Base-by-base conservation (phyloP, 192 early-diverging fungal species). In the Funneliformis mosseae region DNA sequence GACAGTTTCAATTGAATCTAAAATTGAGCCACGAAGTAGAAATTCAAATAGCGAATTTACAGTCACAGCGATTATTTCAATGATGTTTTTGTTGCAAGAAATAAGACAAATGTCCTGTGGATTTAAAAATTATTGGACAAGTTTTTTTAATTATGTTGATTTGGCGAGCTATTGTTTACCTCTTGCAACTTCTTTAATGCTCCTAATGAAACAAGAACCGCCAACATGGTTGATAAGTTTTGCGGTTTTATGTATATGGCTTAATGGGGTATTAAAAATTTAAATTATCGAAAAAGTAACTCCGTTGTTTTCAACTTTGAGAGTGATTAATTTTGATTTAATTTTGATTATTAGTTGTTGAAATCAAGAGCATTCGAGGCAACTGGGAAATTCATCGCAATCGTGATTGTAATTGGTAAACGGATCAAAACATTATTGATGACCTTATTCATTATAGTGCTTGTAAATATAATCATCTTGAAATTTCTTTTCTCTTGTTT, bases 81-180 rank as follows among this genome's bases (percentile, higher is more conserved):
- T 67, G 10, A 2, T 27, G 2, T 67, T 67, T 38, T 10, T 70
- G 12, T n/a, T 70, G 3, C 68, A 70, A 70, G 68, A 70, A 70
- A 9, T 70, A 23, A 33, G 68, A 3, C 68, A 70, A 43, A 70
- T 70, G 33, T 4, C 41, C 21, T 39, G 68, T 11, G 10, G n/a
- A 21, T n/a, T 18, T 41, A 45, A 41, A 70, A 41, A 45, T 42
- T 70, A 70, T 70, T 70, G 33, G 38, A 11, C 21, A 10, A 70
- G n/a, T 4, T 70, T 70, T 43, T 70, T 41, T 70, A 70, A 70
- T 70, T 70, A 70, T 42, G 8, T 70, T 8, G 68, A 70, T 41
- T 8, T 70, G 4, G 38, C 18, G 9, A 43, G 38, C n/a, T 70
- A n/a, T 41, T 4, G 16, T 43, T n/a, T 70, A 6, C 68, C 68